Percentiles rank a stretch among this genome's conserved stretches.
phyloP scores from a whole-genome alignment of 805 yeast genomes.

The Alloascoidea africana region DNA sequence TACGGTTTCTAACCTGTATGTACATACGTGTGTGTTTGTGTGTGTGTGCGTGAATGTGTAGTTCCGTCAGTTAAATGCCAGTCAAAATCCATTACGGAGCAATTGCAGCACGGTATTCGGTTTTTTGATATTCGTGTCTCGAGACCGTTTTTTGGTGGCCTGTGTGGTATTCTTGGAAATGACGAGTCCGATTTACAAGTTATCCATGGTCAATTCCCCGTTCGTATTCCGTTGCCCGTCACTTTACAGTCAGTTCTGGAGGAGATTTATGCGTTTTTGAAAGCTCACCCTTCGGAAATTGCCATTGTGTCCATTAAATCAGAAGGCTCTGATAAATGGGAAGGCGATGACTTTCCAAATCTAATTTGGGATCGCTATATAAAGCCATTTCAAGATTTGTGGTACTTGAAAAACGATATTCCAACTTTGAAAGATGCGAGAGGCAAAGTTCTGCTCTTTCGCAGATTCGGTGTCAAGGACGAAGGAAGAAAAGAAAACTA shows the following conservation, averaged over 20 bases:
- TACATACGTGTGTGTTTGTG: background rate
- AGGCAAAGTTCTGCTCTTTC: constrained; percentile 50
- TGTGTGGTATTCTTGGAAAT: constrained; percentile 16
- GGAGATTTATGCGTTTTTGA: constrained; percentile 44
- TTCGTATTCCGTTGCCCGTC: constrained; percentile 40
- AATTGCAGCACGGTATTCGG: constrained; percentile 60
- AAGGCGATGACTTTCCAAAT: constrained; percentile 48
- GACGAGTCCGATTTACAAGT: constrained; percentile 37
- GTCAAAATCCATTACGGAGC: constrained; percentile 40
- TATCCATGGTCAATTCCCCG: constrained; percentile 67
- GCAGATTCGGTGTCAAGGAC: constrained; percentile 54
- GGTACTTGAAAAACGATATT: constrained; percentile 42
- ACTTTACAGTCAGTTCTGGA: constrained; percentile 34
- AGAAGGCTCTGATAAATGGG: constrained; percentile 59
- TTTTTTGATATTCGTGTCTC: constrained; percentile 58
- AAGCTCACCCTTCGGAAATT: constrained; percentile 36
- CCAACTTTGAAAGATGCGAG: constrained; percentile 49
- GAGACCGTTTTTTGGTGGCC: constrained; percentile 35
- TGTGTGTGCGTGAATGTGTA: constrained; percentile 5
- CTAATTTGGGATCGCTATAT: constrained; percentile 44
- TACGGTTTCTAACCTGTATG: background rate
- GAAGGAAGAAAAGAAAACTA: constrained; percentile 21
- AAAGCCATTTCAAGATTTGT: constrained; percentile 30
- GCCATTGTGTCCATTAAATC: constrained; percentile 58
- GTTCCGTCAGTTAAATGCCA: constrained; percentile 70